Base-by-base conservation (phyloP, 2,329 filamentous ascomycete species). In the Trichoderma lentiforme region DNA sequence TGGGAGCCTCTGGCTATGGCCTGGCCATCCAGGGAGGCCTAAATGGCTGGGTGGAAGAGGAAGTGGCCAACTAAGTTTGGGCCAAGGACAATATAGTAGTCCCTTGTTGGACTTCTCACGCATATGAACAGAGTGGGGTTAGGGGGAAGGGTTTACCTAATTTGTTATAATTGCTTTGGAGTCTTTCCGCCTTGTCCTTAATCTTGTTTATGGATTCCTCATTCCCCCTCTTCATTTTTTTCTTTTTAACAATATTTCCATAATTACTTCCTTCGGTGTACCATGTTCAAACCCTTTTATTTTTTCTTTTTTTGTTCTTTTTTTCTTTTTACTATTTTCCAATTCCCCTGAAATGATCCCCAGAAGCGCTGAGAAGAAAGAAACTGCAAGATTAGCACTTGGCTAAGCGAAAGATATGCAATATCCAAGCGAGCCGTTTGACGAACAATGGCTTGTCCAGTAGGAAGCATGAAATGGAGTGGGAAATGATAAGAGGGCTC, bases 41-140 rank as follows among this genome's bases (percentile, higher is more conserved):
- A 75, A 91, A 90, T 75, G 89, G 89, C 70, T 92, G 90, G 90
- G 88, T 89, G 43, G 89, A 91, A 80, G 89, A 91, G 79, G 88
- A 90, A 79, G 87, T 90, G 74, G 85, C 86, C 72, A 90, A 90
- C 81, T 90, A 81, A 82, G 47, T 74, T 73, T 58, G 74, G 74
- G 74, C 76, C 79, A 76, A 26, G 34, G 34, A 53, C 58, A 9
- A 15, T 26, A 51, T 61, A 32, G 56, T 28, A 51, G 26, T 53
- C 28, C 51, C 32, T 58, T 39, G 64, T n/a, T 57, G 70, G 74
- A 76, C 78, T 79, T 76, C 61, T 76, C 58, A 53, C 60, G 47
- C 63, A 71, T 53, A 60, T 60, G 71, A 51, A 68, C 53, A 51
- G 32, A 64, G 72, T 68, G 51, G 71, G 73, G 73, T 79, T 80